Conservation (phyloP, 441 rosid genomes). For the Macaranga tanarius region DNA sequence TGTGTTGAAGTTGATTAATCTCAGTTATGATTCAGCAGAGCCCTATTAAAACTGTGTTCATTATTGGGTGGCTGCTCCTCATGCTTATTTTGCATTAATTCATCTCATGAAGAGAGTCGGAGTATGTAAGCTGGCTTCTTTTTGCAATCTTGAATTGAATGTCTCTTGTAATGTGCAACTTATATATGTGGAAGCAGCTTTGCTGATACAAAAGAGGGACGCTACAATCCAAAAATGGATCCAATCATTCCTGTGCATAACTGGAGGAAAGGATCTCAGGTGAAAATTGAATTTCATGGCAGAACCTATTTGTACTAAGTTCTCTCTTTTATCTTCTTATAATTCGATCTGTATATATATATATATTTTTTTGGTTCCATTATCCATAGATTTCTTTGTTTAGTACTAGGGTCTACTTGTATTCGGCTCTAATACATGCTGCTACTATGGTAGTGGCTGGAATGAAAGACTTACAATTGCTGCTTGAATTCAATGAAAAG, state of each 20-base stretch:
- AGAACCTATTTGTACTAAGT: background rate
- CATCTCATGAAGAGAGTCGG: background rate
- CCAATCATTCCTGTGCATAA: conserved; percentile 71
- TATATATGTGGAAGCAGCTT: conserved; percentile 57
- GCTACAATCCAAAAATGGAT: conserved; percentile 92
- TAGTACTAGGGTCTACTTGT: no score
- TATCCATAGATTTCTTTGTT: no score
- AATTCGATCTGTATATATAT: no score
- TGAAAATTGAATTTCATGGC: conserved; percentile 28
- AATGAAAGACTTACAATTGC: background rate
- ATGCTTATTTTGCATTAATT: no score
- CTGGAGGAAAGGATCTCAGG: conserved; percentile 99
- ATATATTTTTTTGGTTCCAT: no score
- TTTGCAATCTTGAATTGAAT: background rate
- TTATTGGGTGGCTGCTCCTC: no score
- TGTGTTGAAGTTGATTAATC: background rate
- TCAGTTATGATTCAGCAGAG: no score
- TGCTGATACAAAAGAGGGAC: conserved; percentile 93
- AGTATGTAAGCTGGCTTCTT: background rate
- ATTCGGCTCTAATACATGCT: no score
- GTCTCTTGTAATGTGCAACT: background rate
- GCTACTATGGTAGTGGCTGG: no score
- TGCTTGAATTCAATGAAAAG: background rate
- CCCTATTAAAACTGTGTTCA: no score
- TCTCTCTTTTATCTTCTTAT: no score